Base-by-base conservation (phyloP, 2,329 filamentous ascomycete genomes). In the Lachnellula cervina region DNA sequence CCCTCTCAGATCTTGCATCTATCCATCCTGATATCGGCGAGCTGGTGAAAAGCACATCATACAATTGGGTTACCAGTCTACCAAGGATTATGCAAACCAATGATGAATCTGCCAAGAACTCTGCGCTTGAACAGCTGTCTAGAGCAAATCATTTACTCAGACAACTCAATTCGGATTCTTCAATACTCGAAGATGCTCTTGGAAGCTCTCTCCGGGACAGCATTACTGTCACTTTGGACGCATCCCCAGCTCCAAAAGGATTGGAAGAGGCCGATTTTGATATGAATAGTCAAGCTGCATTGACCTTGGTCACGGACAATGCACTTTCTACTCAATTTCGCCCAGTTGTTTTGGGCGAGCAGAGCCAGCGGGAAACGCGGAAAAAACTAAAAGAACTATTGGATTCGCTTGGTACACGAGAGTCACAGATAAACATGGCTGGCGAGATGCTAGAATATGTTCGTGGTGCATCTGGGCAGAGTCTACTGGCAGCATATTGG, bases 71-170 rank as follows among this genome's bases (percentile, higher is more conserved):
- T 23, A 82, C 83, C 2, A 86, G 89, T 42, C 79, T 99, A 17
- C 87, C 93, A 5, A 82, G 91, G 16, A 73, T 90, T 14, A 92
- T 97, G 84, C 90, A 93, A 69, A 83, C 85, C 8, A 87, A 85
- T 62, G 91, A 97, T 64, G 90, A 96, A 63, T 78, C 78, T n/a
- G 76, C 80, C 28, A 96, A 95, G 69, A 79, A 84, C 59, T 80
- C 81, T 54, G 84, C 86, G 2, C 80, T 97, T 25, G 80, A 80
- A 28, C 89, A 93, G 59, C 80, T 99, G n/a, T 82, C 87, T 14
- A 87, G 85, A 48, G 85, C 88, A 0, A 84, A 90, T 51, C 77
- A 81, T 32, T 70, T 93, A 7, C 74, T 94, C 19, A 80, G 79
- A 17, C 76, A 80, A 4, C 75, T 89, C 17, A 80, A 83, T 4